These are phyloP conservation scores for Xerocomus amazonicus DNA, from an alignment of 1,284 basidiomycete genomes.

Conservation along the genomic window DNA sequence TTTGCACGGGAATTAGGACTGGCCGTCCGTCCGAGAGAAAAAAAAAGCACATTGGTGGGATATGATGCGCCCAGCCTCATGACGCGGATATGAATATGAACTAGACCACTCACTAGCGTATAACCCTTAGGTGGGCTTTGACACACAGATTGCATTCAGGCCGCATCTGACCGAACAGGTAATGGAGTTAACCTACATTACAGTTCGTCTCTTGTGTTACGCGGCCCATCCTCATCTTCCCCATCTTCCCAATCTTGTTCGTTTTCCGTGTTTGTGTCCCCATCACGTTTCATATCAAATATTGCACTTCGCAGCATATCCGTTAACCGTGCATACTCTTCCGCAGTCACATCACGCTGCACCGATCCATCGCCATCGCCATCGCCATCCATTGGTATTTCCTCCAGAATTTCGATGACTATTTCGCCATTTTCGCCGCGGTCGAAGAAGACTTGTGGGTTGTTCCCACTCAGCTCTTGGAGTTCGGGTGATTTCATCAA, in stretches of 20 bases:
- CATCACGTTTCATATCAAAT: slow-evolving; percentile 33
- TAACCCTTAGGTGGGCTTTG: slow-evolving; percentile 4
- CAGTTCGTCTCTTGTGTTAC: slow-evolving; percentile 39
- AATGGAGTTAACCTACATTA: slow-evolving; percentile 30
- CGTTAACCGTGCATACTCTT: slow-evolving; percentile 34
- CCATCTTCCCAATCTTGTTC: slow-evolving; percentile 22
- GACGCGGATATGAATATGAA: slow-evolving; percentile 27
- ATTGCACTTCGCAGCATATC: slow-evolving; percentile 43
- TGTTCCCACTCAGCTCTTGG: slow-evolving; percentile 29
- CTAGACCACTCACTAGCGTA: slow-evolving; percentile 1
- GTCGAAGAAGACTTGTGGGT: slow-evolving; percentile 38
- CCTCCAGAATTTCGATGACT: slow-evolving; percentile 56
- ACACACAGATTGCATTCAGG: slow-evolving; percentile 16
- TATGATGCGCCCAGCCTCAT: slow-evolving; percentile 24
- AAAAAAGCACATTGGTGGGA: slow-evolving; percentile 8
- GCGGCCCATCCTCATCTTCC: slow-evolving; percentile 21
- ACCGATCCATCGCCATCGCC: slow-evolving; percentile 26
- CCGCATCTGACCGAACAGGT: slow-evolving; percentile 9
- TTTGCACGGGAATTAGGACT: slow-evolving; percentile 23
- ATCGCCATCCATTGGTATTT: slow-evolving; percentile 37
- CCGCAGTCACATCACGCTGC: slow-evolving; percentile 27
- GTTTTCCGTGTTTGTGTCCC: slow-evolving; percentile 19
- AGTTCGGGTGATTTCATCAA: slow-evolving; percentile 37
- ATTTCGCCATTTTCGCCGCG: slow-evolving; percentile 49
- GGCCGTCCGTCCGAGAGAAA: slow-evolving; percentile 4